phyloP scores from a whole-genome alignment of 805 yeast genomes.

The Wickerhamomyces queroliae region DNA sequence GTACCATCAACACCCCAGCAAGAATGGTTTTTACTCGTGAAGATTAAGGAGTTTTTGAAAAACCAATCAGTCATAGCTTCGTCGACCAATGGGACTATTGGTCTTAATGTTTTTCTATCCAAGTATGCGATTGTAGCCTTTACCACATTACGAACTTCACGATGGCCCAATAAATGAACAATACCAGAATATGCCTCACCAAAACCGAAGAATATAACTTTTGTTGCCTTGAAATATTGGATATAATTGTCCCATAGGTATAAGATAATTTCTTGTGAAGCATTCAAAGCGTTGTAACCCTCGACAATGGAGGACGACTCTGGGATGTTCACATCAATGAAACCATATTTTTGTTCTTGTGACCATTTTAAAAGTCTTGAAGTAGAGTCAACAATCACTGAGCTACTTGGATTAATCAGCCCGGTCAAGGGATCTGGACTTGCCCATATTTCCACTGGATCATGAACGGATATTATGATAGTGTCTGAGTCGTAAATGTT shows the following conservation, averaged over 20 bases:
- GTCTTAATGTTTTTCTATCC: slow-evolving; percentile 63
- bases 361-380: slow-evolving; percentile 68
- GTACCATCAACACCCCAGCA: slow-evolving; percentile 64
- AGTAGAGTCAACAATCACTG: slow-evolving; percentile 74
- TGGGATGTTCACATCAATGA: slow-evolving; percentile 81
- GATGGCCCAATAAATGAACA: slow-evolving; percentile 82
- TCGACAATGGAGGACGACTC: slow-evolving; percentile 39
- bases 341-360: slow-evolving; percentile 54
- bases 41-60: slow-evolving; percentile 76
- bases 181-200: slow-evolving; percentile 89
- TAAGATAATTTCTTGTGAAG: slow-evolving; percentile 71
- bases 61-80: slow-evolving; percentile 92
- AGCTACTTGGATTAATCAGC: slow-evolving; percentile 61
- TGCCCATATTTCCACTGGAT: slow-evolving; percentile 92
- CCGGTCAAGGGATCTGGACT: slow-evolving; percentile 77
- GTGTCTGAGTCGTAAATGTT: slow-evolving; percentile 59
- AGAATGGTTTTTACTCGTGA: slow-evolving; percentile 66
- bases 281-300: slow-evolving; percentile 53
- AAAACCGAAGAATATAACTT: slow-evolving; percentile 75
- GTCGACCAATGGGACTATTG: slow-evolving; percentile 82
- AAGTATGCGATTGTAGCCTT: slow-evolving; percentile 67
- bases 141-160: slow-evolving; percentile 59
- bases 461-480: slow-evolving; percentile 72
- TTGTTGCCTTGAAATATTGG: slow-evolving; percentile 64
- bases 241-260: slow-evolving; percentile 91